These are phyloP conservation scores for Trametes coccinea DNA, from an alignment of 768 basidiomycete species.

Conservation along the genomic window DNA sequence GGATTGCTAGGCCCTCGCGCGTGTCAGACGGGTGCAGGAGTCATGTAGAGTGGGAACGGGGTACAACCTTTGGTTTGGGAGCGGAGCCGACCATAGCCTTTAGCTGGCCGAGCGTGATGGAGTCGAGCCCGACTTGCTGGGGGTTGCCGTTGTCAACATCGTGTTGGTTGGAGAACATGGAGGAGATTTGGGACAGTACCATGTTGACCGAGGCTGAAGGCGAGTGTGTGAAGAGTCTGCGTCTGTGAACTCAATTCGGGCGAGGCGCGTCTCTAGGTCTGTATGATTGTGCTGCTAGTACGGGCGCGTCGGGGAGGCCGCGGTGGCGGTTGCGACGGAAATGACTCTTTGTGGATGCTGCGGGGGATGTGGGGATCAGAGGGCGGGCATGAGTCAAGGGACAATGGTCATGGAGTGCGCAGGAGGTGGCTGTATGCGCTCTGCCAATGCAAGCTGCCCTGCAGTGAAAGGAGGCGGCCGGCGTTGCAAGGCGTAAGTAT, in stretches of 20 bases:
- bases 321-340: neutral
- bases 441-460: neutral
- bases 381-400: conserved; percentile 1
- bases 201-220: conserved; percentile 26
- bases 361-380: neutral
- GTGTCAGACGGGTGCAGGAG: conserved; percentile 24
- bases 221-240: neutral
- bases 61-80: conserved; percentile 72
- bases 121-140: conserved; percentile 55
- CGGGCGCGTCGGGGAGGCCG: neutral
- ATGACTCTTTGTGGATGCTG: neutral
- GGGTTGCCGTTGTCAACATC: conserved; percentile 31
- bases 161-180: conserved; percentile 28
- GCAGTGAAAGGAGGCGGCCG: neutral
- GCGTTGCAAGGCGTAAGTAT: neutral
- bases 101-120: conserved; percentile 80
- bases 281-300: neutral
- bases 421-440: conserved; percentile 1
- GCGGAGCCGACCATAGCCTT: conserved; percentile 68
- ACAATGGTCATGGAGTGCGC: too few relatives aligned
- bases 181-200: conserved; percentile 36
- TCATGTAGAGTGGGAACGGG: conserved; percentile 3
- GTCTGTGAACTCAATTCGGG: neutral
- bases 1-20: conserved; percentile 59
- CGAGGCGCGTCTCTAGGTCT: neutral